These are phyloP conservation scores for Trichoderma semiorbis DNA, from an alignment of 2,329 filamentous ascomycete species.

Conservation along the genomic window DNA sequence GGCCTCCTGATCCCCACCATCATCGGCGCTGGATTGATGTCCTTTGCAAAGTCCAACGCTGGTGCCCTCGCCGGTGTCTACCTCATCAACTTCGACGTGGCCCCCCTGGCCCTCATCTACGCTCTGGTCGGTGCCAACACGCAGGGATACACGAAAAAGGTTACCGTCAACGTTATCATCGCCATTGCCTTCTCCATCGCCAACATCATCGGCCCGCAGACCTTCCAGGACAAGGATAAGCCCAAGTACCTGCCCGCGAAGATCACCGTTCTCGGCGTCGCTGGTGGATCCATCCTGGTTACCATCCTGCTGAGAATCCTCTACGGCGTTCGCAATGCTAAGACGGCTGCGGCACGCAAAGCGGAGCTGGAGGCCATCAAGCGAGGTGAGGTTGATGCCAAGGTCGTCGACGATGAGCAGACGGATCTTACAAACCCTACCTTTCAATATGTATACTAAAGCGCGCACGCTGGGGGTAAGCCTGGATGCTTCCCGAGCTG, in stretches of 20 bases:
- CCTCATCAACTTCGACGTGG: constrained; percentile 43
- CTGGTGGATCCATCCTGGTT: constrained; percentile 31
- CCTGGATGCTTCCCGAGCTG: not conserved
- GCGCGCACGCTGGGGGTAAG: not conserved
- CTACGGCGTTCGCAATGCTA: constrained; percentile 35
- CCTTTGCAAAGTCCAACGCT: constrained; percentile 24
- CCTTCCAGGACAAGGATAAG: constrained; percentile 38
- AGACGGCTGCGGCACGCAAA: constrained; percentile 36
- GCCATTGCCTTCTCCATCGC: constrained; percentile 43
- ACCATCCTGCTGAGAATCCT: constrained; percentile 35
- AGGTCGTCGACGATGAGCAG: constrained; percentile 26
- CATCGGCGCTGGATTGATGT: constrained; percentile 28
- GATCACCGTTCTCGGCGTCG: constrained; percentile 45
- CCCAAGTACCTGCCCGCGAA: constrained; percentile 51
- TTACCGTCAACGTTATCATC: constrained; percentile 41
- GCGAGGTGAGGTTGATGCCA: constrained; percentile 27
- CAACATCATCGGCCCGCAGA: constrained; percentile 37
- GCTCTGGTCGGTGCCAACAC: constrained; percentile 48
- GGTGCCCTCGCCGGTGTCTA: constrained; percentile 34
- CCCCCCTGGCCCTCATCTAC: constrained; percentile 51
- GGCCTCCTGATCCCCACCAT: constrained; percentile 26
- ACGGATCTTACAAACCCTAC: constrained; percentile 34
- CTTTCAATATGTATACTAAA: constrained; percentile 26
- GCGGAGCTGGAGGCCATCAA: constrained; percentile 30
- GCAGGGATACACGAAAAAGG: constrained; percentile 45